Conservation (phyloP, 768 basidiomycete species). For the Lactarius trivialis region DNA sequence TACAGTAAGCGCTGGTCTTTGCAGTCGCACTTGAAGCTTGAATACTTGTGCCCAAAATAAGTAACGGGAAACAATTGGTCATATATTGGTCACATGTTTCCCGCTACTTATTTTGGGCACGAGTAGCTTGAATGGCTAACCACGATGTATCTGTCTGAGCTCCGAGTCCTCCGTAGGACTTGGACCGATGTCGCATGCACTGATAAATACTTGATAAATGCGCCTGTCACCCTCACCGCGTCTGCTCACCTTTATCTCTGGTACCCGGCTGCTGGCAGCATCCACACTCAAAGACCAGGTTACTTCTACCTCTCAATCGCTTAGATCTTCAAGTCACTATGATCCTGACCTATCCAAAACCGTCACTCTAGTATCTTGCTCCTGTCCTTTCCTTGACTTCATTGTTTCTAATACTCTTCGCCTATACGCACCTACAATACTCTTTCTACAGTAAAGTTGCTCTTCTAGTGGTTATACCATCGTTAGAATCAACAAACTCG, state of each 20-base stretch:
- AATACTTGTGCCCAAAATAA: no score
- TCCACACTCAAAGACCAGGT: constrained; percentile 15
- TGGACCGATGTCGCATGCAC: background rate
- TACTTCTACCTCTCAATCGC: constrained; percentile 18
- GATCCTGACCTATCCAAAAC: constrained; percentile 68
- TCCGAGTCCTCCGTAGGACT: no score
- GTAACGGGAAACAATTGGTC: no score
- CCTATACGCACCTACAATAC: constrained; percentile 58
- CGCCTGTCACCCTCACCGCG: background rate
- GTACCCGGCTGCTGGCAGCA: constrained; percentile 21
- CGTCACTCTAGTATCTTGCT: constrained; percentile 58
- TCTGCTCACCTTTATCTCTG: background rate
- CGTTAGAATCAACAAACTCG: constrained; percentile 36
- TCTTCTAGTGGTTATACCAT: constrained; percentile 58
- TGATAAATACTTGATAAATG: no score
- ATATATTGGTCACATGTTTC: no score
- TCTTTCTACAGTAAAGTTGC: constrained; percentile 61
- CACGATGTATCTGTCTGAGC: background rate
- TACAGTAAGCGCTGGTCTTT: background rate
- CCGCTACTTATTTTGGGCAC: no score
- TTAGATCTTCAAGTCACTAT: constrained; percentile 35
- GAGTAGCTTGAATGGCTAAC: no score
- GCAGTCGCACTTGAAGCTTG: no score
- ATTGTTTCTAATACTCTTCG: constrained; percentile 56
- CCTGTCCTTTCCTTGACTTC: constrained; percentile 61